These are phyloP conservation scores for Pichia sp. DNA, from an alignment of 1,139 yeast genomes.

Conservation along the genomic window DNA sequence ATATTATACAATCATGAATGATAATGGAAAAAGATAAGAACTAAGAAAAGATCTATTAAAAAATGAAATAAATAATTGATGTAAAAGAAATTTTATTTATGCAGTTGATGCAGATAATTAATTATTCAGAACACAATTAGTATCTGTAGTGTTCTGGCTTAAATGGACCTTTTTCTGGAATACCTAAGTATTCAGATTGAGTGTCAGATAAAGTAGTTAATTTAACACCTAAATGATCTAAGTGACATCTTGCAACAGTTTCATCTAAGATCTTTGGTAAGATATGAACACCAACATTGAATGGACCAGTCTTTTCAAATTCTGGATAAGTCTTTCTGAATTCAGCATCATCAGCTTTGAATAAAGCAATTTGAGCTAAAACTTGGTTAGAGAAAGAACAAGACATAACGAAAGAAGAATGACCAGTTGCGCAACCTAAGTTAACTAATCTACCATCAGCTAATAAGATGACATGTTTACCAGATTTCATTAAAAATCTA, in stretches of 20 bases:
- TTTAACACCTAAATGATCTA: slow-evolving; percentile 89
- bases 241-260: slow-evolving; percentile 97
- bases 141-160: slow-evolving; percentile 99
- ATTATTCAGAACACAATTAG: slow-evolving; percentile 36
- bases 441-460: slow-evolving; percentile 99
- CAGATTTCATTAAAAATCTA: slow-evolving; percentile 86
- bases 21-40: slow-evolving; percentile 7
- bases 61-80: slow-evolving; percentile 5
- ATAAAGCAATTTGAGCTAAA: slow-evolving; percentile 97
- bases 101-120: slow-evolving; percentile 29
- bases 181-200: slow-evolving; percentile 94
- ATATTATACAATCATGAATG: slow-evolving; percentile 13
- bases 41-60: not conserved
- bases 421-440: slow-evolving; percentile 99
- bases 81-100: slow-evolving; percentile 4
- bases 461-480: slow-evolving; percentile 91
- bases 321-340: slow-evolving; percentile 83
- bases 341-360: slow-evolving; percentile 76
- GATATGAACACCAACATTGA: slow-evolving; percentile 88
- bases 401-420: slow-evolving; percentile 98
- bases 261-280: slow-evolving; percentile 98
- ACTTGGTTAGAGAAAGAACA: slow-evolving; percentile 99
- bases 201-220: slow-evolving; percentile 69
- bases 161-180: slow-evolving; percentile 94
- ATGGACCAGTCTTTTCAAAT: slow-evolving; percentile 90